A percentile compares a stretch with the other conserved stretches of the same genome.
Conservation (phyloP, 441 rosid genomes). For the Arabidopsis lyrata region DNA sequence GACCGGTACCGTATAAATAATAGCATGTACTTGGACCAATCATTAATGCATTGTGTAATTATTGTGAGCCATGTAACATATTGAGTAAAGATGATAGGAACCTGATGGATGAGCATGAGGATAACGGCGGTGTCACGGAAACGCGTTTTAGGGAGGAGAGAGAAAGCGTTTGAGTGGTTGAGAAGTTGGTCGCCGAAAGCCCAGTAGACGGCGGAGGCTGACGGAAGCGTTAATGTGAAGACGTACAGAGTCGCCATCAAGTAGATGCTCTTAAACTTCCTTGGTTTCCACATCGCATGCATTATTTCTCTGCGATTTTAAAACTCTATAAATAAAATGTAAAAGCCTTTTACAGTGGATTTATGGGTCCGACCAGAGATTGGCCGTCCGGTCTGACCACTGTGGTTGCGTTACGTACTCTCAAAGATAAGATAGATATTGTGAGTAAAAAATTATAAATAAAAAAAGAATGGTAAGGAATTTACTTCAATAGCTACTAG, state of each 20-base stretch:
- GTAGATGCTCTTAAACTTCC: slow-evolving; percentile 92
- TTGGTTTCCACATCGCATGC: slow-evolving; percentile 99
- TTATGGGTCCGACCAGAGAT: slow-evolving; percentile 27
- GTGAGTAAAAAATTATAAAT: not conserved
- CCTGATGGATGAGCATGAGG: slow-evolving; percentile 98
- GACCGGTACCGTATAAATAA: slow-evolving; percentile 16
- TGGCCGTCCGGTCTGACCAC: slow-evolving; percentile 27
- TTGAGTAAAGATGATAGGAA: slow-evolving; percentile 40
- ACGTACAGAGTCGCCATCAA: slow-evolving; percentile 90
- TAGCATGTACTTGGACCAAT: slow-evolving; percentile 33
- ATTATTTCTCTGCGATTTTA: slow-evolving; percentile 76
- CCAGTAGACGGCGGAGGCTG: slow-evolving; percentile 94
- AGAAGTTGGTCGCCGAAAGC: slow-evolving; percentile 95
- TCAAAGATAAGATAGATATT: slow-evolving; percentile 3
- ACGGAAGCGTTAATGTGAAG: slow-evolving; percentile 90
- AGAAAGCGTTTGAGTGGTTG: slow-evolving; percentile 87
- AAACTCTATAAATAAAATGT: slow-evolving; percentile 16
- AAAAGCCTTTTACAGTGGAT: slow-evolving; percentile 13
- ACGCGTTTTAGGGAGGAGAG: slow-evolving; percentile 76
- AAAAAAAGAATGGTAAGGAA: not conserved
- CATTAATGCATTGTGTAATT: slow-evolving; percentile 21
- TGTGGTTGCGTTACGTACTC: slow-evolving; percentile 25
- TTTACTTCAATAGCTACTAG: not conserved
- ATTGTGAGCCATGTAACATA: slow-evolving; percentile 18
- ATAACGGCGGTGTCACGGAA: slow-evolving; percentile 93